Conservation (phyloP, 805 yeast species). For the Wickerhamomyces xylosicus region DNA sequence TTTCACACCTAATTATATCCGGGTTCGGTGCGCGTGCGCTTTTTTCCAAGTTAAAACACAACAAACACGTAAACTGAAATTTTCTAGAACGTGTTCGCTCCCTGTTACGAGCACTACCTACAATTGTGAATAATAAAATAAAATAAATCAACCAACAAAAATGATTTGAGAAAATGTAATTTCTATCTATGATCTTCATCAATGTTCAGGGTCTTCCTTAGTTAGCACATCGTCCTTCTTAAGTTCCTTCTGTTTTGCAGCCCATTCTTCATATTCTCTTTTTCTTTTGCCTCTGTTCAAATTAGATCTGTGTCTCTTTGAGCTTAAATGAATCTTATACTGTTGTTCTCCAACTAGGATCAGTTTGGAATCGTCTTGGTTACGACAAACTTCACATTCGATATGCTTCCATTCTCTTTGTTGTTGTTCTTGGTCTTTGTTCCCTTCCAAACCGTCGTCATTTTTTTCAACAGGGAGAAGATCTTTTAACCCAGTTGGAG, state of each 20-base stretch:
- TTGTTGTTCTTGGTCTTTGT: conserved; percentile 13
- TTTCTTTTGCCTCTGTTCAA: conserved; percentile 37
- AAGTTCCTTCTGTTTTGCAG: conserved; percentile 6
- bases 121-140: too few species aligned
- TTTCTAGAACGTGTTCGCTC: too few species aligned
- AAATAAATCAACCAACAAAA: too few species aligned
- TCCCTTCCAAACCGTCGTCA: too few species aligned
- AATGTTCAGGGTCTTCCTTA: too few species aligned
- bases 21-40: too few species aligned
- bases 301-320: conserved; percentile 59
- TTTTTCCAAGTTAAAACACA: too few species aligned
- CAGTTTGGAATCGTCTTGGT: conserved; percentile 40
- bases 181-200: too few species aligned
- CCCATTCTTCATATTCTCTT: conserved; percentile 39
- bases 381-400: conserved; percentile 56
- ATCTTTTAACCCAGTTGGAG: conserved; percentile 27
- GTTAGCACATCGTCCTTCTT: background rate
- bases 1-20: too few species aligned
- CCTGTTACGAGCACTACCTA: too few species aligned
- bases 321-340: conserved; percentile 57
- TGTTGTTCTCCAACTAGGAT: conserved; percentile 66
- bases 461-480: conserved; percentile 13
- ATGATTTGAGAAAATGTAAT: too few species aligned
- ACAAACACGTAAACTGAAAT: too few species aligned
- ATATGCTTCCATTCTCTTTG: conserved; percentile 54